Conservation (phyloP, 2,329 filamentous ascomycete genomes). For the Alternaria atra region DNA sequence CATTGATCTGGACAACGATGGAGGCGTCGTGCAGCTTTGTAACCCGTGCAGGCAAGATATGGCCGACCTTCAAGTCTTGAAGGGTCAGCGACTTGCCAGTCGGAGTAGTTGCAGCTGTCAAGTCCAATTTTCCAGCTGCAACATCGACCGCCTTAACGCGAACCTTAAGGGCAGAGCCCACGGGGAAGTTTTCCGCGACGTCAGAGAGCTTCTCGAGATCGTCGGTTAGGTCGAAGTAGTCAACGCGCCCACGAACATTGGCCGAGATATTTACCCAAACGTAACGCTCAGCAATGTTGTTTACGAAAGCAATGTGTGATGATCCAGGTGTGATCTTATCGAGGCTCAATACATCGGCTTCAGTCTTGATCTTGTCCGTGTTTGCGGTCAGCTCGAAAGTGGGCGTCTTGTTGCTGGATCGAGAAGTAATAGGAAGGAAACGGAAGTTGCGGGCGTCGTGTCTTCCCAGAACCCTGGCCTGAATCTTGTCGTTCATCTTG, state of each 20-base stretch:
- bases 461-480: conserved; percentile 81
- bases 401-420: conserved; percentile 73
- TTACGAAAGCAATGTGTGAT: conserved; percentile 83
- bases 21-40: conserved; percentile 87
- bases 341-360: conserved; percentile 72
- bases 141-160: conserved; percentile 78
- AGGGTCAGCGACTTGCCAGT: conserved; percentile 70
- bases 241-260: conserved; percentile 83
- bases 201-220: conserved; percentile 82
- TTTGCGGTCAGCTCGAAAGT: conserved; percentile 90
- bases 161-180: conserved; percentile 87
- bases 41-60: conserved; percentile 82
- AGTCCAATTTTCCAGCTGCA: conserved; percentile 78
- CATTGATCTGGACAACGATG: conserved; percentile 84
- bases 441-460: conserved; percentile 91
- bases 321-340: conserved; percentile 77
- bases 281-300: conserved; percentile 81
- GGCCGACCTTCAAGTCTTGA: conserved; percentile 76
- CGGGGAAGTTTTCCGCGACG: conserved; percentile 80
- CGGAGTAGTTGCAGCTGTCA: conserved; percentile 75
- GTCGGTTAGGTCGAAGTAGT: conserved; percentile 84
- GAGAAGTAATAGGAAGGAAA: conserved; percentile 90
- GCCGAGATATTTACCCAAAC: conserved; percentile 93
- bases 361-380: conserved; percentile 62
- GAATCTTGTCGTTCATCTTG: conserved; percentile 72